Conservation (phyloP, 805 yeast species). For the Kazachstania taianensis region DNA sequence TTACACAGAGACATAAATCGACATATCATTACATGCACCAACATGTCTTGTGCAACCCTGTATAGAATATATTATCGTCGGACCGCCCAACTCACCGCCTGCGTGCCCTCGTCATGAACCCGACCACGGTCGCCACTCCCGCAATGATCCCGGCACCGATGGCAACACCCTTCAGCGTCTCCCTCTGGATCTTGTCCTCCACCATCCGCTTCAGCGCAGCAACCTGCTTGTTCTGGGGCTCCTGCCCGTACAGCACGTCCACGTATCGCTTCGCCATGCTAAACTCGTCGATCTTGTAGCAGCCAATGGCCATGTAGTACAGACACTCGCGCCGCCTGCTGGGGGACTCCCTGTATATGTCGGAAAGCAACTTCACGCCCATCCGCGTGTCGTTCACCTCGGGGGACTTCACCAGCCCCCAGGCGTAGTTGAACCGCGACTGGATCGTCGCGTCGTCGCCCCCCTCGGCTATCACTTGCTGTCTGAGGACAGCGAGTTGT, state of each 20-base stretch:
- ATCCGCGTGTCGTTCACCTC: constrained; percentile 55
- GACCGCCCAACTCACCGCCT: constrained; percentile 8
- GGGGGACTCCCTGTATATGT: constrained; percentile 64
- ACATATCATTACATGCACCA: too few relatives aligned
- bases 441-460: constrained; percentile 67
- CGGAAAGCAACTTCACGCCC: constrained; percentile 69
- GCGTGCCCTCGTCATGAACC: constrained; percentile 16
- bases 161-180: constrained; percentile 83
- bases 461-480: constrained; percentile 71
- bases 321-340: constrained; percentile 80
- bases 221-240: constrained; percentile 81
- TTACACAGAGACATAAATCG: too few relatives aligned
- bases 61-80: too few relatives aligned
- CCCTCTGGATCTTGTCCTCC: constrained; percentile 75
- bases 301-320: constrained; percentile 79
- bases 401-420: constrained; percentile 82
- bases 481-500: constrained; percentile 64
- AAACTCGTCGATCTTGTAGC: constrained; percentile 81
- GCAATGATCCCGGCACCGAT: constrained; percentile 81
- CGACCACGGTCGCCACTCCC: constrained; percentile 54
- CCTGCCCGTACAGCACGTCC: constrained; percentile 64
- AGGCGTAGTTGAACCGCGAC: constrained; percentile 85
- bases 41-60: too few relatives aligned
- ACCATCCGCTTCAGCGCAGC: constrained; percentile 59
- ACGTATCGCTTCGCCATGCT: constrained; percentile 77